Evolutionary conservation across 768 basidiomycete species (phyloP), one percentile per base, ranked within the genome.

Genomic region (Sistotremastrum suecicum): DNA sequence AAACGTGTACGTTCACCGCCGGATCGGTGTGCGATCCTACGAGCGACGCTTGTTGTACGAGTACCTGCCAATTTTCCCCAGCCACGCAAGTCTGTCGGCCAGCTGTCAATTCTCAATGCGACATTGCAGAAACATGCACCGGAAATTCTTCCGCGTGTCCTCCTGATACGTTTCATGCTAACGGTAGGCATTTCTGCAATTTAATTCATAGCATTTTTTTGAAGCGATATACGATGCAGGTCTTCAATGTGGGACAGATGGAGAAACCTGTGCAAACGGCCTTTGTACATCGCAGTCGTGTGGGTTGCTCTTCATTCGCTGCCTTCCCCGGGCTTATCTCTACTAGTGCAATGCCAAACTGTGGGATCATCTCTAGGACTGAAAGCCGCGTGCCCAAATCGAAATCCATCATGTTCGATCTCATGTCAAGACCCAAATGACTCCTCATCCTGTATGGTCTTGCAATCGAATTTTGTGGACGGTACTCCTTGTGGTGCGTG

Each of bases 401-500:
- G 64, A 45, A 70, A 70, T 54, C 71, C 68, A 45, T 70, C 70
- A 36, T 91, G 88, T 60, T 77, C 80, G 54, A 79, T 91, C 42
- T 79, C 81, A 3, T 94, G 88, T 59, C 72, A 78, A 57, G 80
- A 83, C 62, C 88, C 88, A 4, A 68, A 50, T 10, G 59, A 60
- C 9, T 44, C 71, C 9, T 71, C 75, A 49, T 70, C 71, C 52
- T 92, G 89, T 59, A 61, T 88, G 20, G 62, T 79, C 37, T 65
- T 91, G 41, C 78, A 81, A 46, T 73, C 83, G 3, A 60, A 73
- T 39, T 75, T 90, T 42, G 67, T 85, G 45, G 82, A 88, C 58
- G 89, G 88, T 28, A 86, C 83, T 32, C 78, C 84, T 9, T 92
- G 88, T 60, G 86, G 86, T 77, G 54, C 48, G 75, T 66, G 42